Evolutionary conservation across 2,329 filamentous ascomycete species (phyloP).

Genomic region (Ophiostoma piceae): DNA sequence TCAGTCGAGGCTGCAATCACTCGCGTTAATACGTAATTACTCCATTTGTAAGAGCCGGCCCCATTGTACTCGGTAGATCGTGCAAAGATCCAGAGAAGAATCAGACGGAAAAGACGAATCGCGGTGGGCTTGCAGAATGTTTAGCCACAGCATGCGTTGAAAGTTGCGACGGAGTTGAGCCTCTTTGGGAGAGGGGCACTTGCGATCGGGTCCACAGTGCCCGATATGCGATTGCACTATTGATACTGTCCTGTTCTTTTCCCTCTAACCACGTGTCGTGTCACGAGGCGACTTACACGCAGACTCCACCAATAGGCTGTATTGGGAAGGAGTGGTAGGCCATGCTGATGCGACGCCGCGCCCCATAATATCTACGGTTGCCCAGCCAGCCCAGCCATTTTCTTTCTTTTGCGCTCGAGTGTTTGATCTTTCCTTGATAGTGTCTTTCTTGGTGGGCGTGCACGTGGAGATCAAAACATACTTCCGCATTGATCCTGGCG

Average conservation of each 20-base stretch:
- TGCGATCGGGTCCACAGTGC: background rate
- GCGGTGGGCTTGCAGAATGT: too few species aligned
- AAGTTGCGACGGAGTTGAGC: background rate
- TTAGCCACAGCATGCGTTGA: too few species aligned
- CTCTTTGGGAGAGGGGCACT: background rate
- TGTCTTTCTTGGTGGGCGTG: background rate
- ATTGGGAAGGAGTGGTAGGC: conserved; percentile 2
- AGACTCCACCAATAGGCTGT: background rate
- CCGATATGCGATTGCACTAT: background rate
- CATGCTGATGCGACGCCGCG: background rate
- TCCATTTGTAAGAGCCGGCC: too few species aligned
- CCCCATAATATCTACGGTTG: conserved; percentile 4
- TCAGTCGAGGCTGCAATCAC: background rate
- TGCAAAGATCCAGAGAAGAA: too few species aligned
- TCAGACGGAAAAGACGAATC: too few species aligned
- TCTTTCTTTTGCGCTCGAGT: background rate
- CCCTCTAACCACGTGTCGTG: background rate
- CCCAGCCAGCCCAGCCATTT: conserved; percentile 23
- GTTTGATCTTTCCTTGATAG: background rate
- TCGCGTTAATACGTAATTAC: too few species aligned
- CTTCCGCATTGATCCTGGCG: conserved; percentile 16
- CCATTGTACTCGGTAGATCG: too few species aligned
- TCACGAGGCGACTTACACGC: conserved; percentile 8
- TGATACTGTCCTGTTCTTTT: background rate
- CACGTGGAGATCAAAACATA: conserved; percentile 21